Conservation (phyloP, 2,329 filamentous ascomycete genomes). For the Microdochium bolleyi region DNA sequence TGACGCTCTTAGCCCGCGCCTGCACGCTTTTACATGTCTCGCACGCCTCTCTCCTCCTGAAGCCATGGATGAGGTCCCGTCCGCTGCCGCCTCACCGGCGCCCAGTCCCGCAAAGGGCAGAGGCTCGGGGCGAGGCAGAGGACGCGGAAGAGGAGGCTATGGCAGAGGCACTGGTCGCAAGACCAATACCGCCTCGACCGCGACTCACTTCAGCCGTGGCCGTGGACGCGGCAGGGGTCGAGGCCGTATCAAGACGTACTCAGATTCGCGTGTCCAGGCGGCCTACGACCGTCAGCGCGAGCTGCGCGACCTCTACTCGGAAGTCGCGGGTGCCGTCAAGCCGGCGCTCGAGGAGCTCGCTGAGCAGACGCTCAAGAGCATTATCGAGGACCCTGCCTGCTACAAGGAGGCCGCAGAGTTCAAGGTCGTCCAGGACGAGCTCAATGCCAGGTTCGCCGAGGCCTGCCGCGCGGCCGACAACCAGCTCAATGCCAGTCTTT, state of each 20-base stretch:
- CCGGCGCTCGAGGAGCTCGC: constrained; percentile 59
- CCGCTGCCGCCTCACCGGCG: constrained; percentile 17
- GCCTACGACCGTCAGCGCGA: constrained; percentile 57
- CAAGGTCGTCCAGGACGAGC: constrained; percentile 37
- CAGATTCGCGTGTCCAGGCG: constrained; percentile 45
- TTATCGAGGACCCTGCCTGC: constrained; percentile 44
- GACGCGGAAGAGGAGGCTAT: constrained; percentile 8
- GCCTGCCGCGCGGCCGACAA: constrained; percentile 14
- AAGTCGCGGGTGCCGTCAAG: constrained; percentile 55
- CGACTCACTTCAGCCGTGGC: constrained; percentile 10
- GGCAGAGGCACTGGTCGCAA: constrained; percentile 8
- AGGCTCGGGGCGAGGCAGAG: constrained; percentile 15
- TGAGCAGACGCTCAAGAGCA: constrained; percentile 46
- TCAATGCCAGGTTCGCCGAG: constrained; percentile 35
- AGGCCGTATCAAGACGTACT: constrained; percentile 46
- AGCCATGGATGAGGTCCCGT: constrained; percentile 17
- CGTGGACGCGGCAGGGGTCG: constrained; percentile 26
- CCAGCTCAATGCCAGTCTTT: constrained; percentile 23
- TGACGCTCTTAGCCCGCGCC: constrained; percentile 20
- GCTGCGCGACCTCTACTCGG: constrained; percentile 57
- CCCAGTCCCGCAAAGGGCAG: constrained; percentile 19
- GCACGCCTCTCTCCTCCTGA: constrained; percentile 2
- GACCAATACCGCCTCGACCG: constrained; percentile 11
- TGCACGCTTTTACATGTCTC: constrained; percentile 1
- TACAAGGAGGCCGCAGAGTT: constrained; percentile 48